Base-by-base conservation (phyloP, 2,329 filamentous ascomycete species). In the Botryotinia convoluta region DNA sequence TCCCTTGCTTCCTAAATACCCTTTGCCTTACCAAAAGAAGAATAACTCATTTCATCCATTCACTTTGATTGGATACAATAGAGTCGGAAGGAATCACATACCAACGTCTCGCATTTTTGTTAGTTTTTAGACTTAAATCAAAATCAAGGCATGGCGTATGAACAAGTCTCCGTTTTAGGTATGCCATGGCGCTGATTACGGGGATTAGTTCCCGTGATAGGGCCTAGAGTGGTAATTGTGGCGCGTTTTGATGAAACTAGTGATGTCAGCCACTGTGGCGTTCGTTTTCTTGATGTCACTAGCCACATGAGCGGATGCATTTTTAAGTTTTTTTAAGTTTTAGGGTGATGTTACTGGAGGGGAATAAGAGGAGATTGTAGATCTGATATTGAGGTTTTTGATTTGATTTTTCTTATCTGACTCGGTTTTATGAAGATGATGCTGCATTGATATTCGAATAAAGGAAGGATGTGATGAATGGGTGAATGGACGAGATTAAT, bases 81-180 rank as follows among this genome's bases (percentile, higher is more conserved):
- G 48, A 16, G 51, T 51, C 26, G 48, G 16, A 18, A 16, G 14
- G 22, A 37, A 67, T 44, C 44, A 37, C 37, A 62, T 10, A 35
- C 60, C 35, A 62, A 44, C 26, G 39, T 44, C 61, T 44, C 39
- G 3, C 61, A 29, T 54, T 54, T 54, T 54, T 29, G 1, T n/a
- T 54, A 3, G 14, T 32, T 63, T 35, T 48, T 65, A 51, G 42
- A 65, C 63, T 37, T n/a, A 37, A 54, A 29, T 42, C 14, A 32
- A 54, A 68, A 69, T 32, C 65, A 69, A 69, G 65, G 65, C 37
- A 54, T 68, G 45, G 64, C 35, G 64, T 39, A 6, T 57, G 29
- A 10, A 22, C 35, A 57, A 68, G n/a, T 57, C 48, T 37, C 64
- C 65, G 48, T 69, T 57, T 69, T 69, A 42, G n/a, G 63, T 29